Conservation (phyloP, 805 yeast species). For the Lachancea lanzarotensis region DNA sequence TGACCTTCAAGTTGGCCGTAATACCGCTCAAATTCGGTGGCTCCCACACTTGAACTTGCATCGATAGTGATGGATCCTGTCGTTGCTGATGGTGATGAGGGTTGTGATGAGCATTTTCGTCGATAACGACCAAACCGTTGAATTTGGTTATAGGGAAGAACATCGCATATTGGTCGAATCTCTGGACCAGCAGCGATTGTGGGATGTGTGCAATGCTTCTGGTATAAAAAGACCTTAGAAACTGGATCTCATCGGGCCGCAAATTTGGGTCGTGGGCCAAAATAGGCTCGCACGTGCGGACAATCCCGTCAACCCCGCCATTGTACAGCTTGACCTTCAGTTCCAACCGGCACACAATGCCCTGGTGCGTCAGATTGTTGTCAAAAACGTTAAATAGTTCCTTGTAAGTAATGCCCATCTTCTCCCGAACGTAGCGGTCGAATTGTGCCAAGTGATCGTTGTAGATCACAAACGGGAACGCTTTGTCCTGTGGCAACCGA, state of each 20-base stretch:
- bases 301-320: constrained; percentile 20
- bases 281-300: constrained; percentile 16
- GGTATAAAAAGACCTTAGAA: constrained; percentile 3
- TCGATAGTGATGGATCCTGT: background rate
- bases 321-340: constrained; percentile 17
- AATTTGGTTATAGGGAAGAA: constrained; percentile 11
- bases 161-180: constrained; percentile 3
- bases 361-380: constrained; percentile 20
- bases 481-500: constrained; percentile 14
- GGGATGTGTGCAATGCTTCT: constrained; percentile 6
- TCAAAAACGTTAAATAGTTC: constrained; percentile 9
- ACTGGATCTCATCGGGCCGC: constrained; percentile 6
- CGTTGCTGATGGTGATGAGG: no score
- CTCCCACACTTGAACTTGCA: background rate
- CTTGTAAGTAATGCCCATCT: constrained; percentile 7
- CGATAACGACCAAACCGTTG: constrained; percentile 3
- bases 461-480: constrained; percentile 20
- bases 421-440: constrained; percentile 7
- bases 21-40: constrained; percentile 1
- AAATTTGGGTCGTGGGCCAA: constrained; percentile 5
- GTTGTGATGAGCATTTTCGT: no score
- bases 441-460: constrained; percentile 10
- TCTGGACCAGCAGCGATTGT: constrained; percentile 3
- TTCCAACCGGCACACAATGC: constrained; percentile 23
- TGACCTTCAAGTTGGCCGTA: background rate